A percentile compares a stretch with the other conserved stretches of the same genome.
These are phyloP conservation scores for Pythium guiyangense DNA, from an alignment of 352 stramenopile genomes.

Conservation along the genomic window DNA sequence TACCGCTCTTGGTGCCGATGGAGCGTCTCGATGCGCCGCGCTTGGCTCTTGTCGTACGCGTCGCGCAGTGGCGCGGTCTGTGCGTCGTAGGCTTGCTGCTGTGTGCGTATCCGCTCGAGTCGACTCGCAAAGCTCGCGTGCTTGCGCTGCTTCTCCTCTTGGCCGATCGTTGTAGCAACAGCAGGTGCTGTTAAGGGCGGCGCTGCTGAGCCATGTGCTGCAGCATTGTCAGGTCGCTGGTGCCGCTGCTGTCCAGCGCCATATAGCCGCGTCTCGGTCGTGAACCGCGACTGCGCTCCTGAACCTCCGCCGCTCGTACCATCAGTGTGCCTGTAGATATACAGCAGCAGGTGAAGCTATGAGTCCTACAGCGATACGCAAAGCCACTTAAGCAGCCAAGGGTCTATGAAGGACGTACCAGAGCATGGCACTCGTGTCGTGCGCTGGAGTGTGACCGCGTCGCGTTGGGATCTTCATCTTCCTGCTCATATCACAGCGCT, in stretches of 20 bases:
- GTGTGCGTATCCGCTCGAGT: constrained; percentile 32
- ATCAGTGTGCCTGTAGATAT: background rate
- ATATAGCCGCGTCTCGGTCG: constrained; percentile 40
- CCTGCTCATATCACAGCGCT: constrained; percentile 8
- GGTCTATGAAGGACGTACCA: constrained; percentile 13
- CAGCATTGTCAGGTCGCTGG: background rate
- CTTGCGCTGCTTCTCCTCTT: constrained; percentile 47
- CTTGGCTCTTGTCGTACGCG: constrained; percentile 22
- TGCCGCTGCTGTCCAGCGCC: constrained; percentile 19
- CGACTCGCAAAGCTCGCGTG: constrained; percentile 27
- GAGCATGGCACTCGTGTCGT: constrained; percentile 32
- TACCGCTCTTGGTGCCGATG: constrained; percentile 39
- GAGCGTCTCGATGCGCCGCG: constrained; percentile 32
- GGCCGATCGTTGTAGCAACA: constrained; percentile 15
- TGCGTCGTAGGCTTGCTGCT: constrained; percentile 33
- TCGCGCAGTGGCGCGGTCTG: constrained; percentile 20
- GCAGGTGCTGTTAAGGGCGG: background rate
- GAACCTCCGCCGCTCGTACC: background rate
- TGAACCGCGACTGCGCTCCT: constrained; percentile 16
- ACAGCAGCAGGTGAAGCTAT: background rate
- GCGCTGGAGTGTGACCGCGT: constrained; percentile 27
- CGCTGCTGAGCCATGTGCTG: background rate
- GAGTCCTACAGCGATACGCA: background rate
- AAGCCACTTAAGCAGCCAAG: background rate
- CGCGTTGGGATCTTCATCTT: constrained; percentile 33